phyloP scores from a whole-genome alignment of 2,329 filamentous ascomycete species.

The Pseudogymnoascus sp. region DNA sequence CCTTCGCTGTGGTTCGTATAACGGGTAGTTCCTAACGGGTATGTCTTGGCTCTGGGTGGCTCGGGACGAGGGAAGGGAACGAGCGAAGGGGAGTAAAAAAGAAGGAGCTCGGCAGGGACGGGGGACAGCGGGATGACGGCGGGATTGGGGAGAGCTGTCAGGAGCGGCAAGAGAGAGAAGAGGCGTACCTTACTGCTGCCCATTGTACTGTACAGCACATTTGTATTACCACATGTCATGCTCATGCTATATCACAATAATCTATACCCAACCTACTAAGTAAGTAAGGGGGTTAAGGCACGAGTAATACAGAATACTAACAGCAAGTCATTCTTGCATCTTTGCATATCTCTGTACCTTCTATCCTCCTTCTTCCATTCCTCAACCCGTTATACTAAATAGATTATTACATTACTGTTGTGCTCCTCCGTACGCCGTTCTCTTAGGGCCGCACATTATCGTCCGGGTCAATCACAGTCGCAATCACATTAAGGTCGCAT shows the following conservation, averaged over 20 bases:
- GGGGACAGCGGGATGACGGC: not conserved
- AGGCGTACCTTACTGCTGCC: not conserved
- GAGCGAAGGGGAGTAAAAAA: not conserved
- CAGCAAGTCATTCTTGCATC: not conserved
- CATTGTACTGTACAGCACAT: not conserved
- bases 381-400: not conserved
- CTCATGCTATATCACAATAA: not conserved
- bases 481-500: constrained; percentile 2
- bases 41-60: not conserved
- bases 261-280: too few species aligned
- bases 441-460: not conserved
- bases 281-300: not conserved
- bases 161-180: not conserved
- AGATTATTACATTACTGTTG: not conserved
- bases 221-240: not conserved
- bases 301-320: not conserved
- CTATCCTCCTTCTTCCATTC: not conserved
- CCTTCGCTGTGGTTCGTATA: not conserved
- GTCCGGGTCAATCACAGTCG: not conserved
- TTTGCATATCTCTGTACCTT: not conserved
- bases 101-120: not conserved
- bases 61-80: not conserved
- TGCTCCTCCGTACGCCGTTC: not conserved
- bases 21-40: not conserved
- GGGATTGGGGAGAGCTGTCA: not conserved